Evolutionary conservation across 2,329 filamentous ascomycete genomes (phyloP), one percentile per base, ranked within the genome.

Genomic region (Pezicula carpinea): DNA sequence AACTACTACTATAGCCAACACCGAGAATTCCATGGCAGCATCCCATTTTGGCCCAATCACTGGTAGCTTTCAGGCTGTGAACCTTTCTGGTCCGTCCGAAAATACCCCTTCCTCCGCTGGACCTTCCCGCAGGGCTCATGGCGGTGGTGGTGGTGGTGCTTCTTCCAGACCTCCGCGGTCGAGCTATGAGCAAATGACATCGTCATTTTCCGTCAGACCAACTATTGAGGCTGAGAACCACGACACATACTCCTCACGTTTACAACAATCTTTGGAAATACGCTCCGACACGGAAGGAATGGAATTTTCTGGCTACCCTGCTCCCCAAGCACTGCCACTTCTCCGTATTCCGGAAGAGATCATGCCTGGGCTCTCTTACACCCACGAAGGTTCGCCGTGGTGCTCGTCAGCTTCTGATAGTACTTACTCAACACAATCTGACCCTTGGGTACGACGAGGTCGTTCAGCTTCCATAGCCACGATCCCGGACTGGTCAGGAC

Each of bases 381-480:
- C 51, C 5, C 53, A 59, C 18, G 58, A 59, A 18, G 59, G 54
- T 36, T 62, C 61, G 7, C 59, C 59, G 14, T 62, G 55, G 56
- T 60, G 59, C 45, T 62, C 60, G 18, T 63, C 60, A 4, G 59
- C 59, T 38, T 62, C 59, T 44, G 58, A 59, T 33, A 63, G 60
- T 43, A 58, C 53, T 19, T 60, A 56, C 46, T 62, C 59, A 7
- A 59, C 54, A n/a, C 59, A 58, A 31, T 61, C 60, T 11, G 59
- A 62, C 32, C 51, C 50, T 8, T 55, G 52, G 51, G 23, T 38
- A 39, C 42, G 44, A 11, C 51, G 59, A 50, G 57, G 49, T 35
- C 53, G 57, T 29, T 59, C 60, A 7, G 50, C 46, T 13, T 63
- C 60, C 8, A 43, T 56, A 19, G 53, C 50, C 8, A 56, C 52